Percentiles rank a stretch among this genome's conserved stretches.
phyloP scores from a whole-genome alignment of 2,329 filamentous ascomycete genomes.

The Colletotrichum endophyticum region DNA sequence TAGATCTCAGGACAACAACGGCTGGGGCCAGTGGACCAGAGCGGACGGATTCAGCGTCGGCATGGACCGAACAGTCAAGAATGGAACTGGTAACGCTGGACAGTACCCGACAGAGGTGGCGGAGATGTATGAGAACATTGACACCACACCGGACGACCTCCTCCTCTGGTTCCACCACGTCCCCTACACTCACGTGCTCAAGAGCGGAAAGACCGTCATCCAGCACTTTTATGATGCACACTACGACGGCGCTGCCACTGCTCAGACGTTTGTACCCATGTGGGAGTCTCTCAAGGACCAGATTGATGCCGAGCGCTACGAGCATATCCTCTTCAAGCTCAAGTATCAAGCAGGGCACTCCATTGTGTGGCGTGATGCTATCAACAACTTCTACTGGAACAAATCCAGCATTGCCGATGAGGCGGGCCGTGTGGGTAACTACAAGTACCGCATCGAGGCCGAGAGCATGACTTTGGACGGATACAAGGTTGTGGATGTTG shows the following conservation, averaged over 20 bases:
- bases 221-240: conserved; percentile 71
- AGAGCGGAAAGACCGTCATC: conserved; percentile 70
- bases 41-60: conserved; percentile 65
- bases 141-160: conserved; percentile 70
- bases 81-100: conserved; percentile 69
- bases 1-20: conserved; percentile 68
- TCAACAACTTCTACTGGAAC: conserved; percentile 68
- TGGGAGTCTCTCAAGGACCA: conserved; percentile 62
- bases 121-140: conserved; percentile 60
- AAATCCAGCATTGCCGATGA: conserved; percentile 65
- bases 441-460: conserved; percentile 72
- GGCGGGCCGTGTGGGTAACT: conserved; percentile 58
- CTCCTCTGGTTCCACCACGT: conserved; percentile 80
- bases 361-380: conserved; percentile 72
- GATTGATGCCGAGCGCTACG: conserved; percentile 65
- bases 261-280: conserved; percentile 58
- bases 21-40: conserved; percentile 76
- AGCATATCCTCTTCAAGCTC: conserved; percentile 63
- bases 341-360: conserved; percentile 72
- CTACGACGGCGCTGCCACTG: conserved; percentile 63
- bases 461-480: conserved; percentile 67
- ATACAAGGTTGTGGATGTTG: conserved; percentile 59
- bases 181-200: conserved; percentile 65
- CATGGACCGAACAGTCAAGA: conserved; percentile 74
- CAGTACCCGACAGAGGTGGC: conserved; percentile 70